These are phyloP conservation scores for Carpinus fangiana DNA, from an alignment of 306 rosid species.

Conservation along the genomic window DNA sequence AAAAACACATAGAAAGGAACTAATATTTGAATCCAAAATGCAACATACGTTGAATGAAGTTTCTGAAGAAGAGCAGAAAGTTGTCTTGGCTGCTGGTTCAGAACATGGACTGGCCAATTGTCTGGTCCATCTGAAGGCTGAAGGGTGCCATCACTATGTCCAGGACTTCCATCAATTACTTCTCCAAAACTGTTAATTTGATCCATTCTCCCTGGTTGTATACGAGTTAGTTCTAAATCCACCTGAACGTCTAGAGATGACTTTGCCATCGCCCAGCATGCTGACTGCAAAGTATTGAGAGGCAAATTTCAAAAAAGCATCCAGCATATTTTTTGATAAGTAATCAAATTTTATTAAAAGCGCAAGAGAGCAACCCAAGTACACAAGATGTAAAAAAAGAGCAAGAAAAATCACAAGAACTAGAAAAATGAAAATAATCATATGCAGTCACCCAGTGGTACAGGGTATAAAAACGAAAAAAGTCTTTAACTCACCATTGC, in stretches of 20 bases:
- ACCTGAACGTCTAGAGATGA: constrained; percentile 93
- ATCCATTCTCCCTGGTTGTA: constrained; percentile 64
- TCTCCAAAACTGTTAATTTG: constrained; percentile 58
- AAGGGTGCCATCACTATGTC: constrained; percentile 46
- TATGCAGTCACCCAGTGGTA: no score
- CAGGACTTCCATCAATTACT: constrained; percentile 65
- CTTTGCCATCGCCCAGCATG: constrained; percentile 98
- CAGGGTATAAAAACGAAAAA: no score
- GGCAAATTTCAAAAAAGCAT: constrained; percentile 27
- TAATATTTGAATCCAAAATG: constrained; percentile 24
- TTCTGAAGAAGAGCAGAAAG: constrained; percentile 85
- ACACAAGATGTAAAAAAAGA: no score
- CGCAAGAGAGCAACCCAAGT: no score
- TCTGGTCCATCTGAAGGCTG: constrained; percentile 63
- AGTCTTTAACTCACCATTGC: no score
- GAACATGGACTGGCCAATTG: constrained; percentile 89
- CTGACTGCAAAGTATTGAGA: constrained; percentile 63
- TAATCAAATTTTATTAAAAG: no score
- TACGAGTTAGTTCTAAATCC: constrained; percentile 75
- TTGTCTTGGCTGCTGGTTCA: constrained; percentile 88
- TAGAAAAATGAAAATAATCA: no score
- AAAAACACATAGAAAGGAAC: constrained; percentile 9
- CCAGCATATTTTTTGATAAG: constrained; percentile 7
- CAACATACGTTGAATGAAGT: constrained; percentile 82
- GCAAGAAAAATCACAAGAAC: no score